A percentile compares a stretch with the other conserved stretches of the same genome.
Evolutionary conservation across 441 rosid genomes (phyloP).

Genomic region (Viola pubescens): DNA sequence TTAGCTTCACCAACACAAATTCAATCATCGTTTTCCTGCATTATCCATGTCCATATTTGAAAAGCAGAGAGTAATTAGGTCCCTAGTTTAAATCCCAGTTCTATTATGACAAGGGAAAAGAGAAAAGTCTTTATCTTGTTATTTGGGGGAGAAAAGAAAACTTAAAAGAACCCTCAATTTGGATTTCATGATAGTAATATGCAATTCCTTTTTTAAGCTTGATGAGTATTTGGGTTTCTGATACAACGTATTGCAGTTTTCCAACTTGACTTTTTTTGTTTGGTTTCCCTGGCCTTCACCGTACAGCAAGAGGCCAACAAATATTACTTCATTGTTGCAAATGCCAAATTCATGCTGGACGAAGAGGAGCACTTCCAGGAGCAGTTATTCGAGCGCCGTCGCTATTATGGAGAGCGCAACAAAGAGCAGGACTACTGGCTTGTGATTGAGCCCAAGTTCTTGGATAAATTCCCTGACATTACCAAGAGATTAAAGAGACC

Average conservation of each 20-base stretch:
- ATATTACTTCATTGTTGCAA: conserved; percentile 72
- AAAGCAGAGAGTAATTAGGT: no score
- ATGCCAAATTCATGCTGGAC: conserved; percentile 89
- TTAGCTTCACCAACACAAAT: background rate
- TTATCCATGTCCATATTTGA: background rate
- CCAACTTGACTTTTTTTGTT: background rate
- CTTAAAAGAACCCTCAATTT: background rate
- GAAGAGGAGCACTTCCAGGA: conserved; percentile 95
- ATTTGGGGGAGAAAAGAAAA: no score
- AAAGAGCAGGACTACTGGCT: conserved; percentile 79
- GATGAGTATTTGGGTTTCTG: background rate
- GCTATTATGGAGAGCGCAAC: conserved; percentile 53
- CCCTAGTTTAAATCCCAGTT: background rate
- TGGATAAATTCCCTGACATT: conserved; percentile 69
- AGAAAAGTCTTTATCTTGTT: no score
- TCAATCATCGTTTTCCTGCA: background rate
- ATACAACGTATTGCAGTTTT: background rate
- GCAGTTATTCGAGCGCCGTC: conserved; percentile 70
- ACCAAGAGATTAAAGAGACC: conserved; percentile 75
- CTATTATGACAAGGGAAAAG: background rate
- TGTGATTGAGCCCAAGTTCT: conserved; percentile 82
- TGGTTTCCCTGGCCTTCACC: background rate
- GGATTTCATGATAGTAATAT: background rate
- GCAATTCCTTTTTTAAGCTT: background rate
- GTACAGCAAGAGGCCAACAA: conserved; percentile 35